Evolutionary conservation across 139 green algal genomes (phyloP).

Genomic region (Mesotaenium endlicherianum): DNA sequence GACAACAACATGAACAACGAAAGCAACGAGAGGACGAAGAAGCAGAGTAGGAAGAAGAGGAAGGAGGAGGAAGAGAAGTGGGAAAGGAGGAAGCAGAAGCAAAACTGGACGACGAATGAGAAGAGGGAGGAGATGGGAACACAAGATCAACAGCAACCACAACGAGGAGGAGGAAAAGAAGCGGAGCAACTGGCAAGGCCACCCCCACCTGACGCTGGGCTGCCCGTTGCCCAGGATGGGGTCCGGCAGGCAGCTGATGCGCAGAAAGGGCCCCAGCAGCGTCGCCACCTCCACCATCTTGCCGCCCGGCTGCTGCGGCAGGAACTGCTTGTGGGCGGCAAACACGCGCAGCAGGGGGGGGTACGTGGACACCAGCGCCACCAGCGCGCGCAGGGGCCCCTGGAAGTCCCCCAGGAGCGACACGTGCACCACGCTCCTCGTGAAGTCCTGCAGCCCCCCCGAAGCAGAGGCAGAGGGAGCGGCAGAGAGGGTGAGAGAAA

Average conservation of each 20-base stretch:
- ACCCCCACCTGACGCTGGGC: slow-evolving; percentile 65
- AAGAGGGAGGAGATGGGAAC: not conserved
- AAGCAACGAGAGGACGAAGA: not conserved
- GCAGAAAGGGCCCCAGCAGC: slow-evolving; percentile 79
- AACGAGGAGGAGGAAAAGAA: not conserved
- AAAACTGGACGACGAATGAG: not conserved
- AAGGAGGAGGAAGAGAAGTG: too few species aligned
- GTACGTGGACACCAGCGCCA: slow-evolving; percentile 57
- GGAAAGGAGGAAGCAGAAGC: not conserved
- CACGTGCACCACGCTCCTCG: slow-evolving; percentile 10
- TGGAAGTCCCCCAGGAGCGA: slow-evolving; percentile 71
- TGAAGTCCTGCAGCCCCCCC: slow-evolving; percentile 5
- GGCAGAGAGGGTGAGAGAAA: too few species aligned
- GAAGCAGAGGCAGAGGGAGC: too few species aligned
- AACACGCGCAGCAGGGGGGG: slow-evolving; percentile 62
- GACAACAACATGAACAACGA: slow-evolving; percentile 7
- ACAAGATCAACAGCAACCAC: not conserved
- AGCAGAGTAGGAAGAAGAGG: slow-evolving; percentile 7
- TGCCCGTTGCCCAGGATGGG: slow-evolving; percentile 33
- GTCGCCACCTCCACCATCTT: slow-evolving; percentile 46
- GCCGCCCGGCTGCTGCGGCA: slow-evolving; percentile 9
- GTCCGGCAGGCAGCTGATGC: slow-evolving; percentile 63
- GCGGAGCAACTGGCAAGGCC: not conserved
- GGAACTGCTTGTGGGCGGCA: slow-evolving; percentile 51
- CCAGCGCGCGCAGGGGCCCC: slow-evolving; percentile 58